These are phyloP conservation scores for Penicillium malachiteum DNA, from an alignment of 495 filamentous ascomycete genomes.

Conservation along the genomic window DNA sequence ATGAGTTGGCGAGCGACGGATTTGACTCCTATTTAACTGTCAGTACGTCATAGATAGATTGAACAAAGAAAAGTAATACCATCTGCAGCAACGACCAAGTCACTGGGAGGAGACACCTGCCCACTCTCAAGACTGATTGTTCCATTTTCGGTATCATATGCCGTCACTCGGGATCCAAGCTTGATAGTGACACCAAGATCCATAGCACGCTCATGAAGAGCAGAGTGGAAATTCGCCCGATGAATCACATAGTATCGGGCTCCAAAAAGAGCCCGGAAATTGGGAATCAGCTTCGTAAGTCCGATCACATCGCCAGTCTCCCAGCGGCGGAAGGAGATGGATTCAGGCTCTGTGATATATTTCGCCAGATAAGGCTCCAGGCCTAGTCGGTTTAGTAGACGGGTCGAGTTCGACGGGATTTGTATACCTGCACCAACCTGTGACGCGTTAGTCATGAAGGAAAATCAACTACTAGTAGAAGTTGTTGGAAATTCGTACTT, in stretches of 20 bases:
- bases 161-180: conserved; percentile 20
- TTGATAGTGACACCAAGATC: conserved; percentile 34
- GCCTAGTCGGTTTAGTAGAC: conserved; percentile 43
- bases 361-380: conserved; percentile 32
- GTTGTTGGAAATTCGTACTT: conserved; percentile 4
- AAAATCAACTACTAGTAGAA: too few relatives aligned
- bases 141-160: conserved; percentile 21
- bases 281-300: conserved; percentile 33
- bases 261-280: conserved; percentile 32
- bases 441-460: too few relatives aligned
- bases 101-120: conserved; percentile 10
- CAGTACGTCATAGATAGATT: neutral
- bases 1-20: conserved; percentile 32
- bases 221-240: conserved; percentile 41
- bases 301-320: conserved; percentile 39
- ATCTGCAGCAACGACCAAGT: conserved; percentile 48
- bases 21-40: conserved; percentile 27
- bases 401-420: conserved; percentile 53
- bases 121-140: conserved; percentile 22
- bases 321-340: conserved; percentile 44
- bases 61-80: conserved; percentile 19
- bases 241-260: conserved; percentile 48
- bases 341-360: conserved; percentile 34
- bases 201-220: conserved; percentile 27
- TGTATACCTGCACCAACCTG: conserved; percentile 50